Base-by-base conservation (phyloP, 768 basidiomycete genomes). In the Tricholoma saponaceum region DNA sequence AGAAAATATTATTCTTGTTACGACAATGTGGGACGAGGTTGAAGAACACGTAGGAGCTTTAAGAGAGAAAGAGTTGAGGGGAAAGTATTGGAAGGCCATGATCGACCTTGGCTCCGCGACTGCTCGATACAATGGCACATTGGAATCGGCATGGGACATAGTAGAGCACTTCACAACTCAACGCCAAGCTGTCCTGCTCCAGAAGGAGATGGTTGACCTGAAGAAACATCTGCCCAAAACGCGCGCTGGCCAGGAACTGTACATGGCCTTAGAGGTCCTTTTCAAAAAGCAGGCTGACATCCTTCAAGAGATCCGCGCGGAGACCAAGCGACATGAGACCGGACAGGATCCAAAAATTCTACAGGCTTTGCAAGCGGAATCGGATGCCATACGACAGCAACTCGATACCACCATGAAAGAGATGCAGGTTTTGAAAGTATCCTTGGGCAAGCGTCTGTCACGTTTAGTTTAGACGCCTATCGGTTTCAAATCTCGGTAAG, bases 11-110 rank as follows among this genome's bases (percentile, higher is more conserved):
- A 70, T 80, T 53, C 72, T 83, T 55, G 72, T 70, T 37, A 83
- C 80, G 46, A 82, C 74, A 51, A 80, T 76, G 72, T 82, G 79
- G 79, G 72, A 71, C 10, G 67, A 70, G 52, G 72, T 75, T 35
- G 65, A 69, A 46, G 60, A 59, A 39, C 70, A 68, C 44, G 20
- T 67, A 39, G 78, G 74, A 5, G 65, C 62, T 30, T 60, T 54
- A 14, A 71, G 79, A 5, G 79, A 83, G 61, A 56, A 52, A 0
- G 72, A 79, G 62, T 69, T 82, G n/a, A 66, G 66, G 25, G 70
- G 70, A 50, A 70, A 67, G 35, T 79, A 75, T 62, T 83, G 81
- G 74, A 73, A 74, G 58, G 69, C 72, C 20, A 72, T 77, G 55
- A 66, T 79, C 25, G 71, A 72, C n/a, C 67, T 70, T 57, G 77